A percentile compares a stretch with the other conserved stretches of the same genome.
phyloP scores from a whole-genome alignment of 2,329 filamentous ascomycete genomes.

The Sclerotinia trifoliorum region DNA sequence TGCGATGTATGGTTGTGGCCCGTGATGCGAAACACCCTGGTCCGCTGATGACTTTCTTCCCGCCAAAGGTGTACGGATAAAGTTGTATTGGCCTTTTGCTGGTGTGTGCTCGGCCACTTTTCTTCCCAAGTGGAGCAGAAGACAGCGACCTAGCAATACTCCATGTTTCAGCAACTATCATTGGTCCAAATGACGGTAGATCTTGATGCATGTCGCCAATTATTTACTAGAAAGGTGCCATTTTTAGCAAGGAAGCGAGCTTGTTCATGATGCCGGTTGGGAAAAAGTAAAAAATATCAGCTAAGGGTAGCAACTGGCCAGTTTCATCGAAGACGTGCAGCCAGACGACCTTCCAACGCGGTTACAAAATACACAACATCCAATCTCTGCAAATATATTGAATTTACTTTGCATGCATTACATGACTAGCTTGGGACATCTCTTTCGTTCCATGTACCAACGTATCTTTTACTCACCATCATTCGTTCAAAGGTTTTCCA shows the following conservation, averaged over 20 bases:
- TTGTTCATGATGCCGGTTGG: background rate
- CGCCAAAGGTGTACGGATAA: background rate
- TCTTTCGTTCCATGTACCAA: background rate
- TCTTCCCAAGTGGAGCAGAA: background rate
- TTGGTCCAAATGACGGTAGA: no score
- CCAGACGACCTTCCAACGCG: conserved; percentile 1
- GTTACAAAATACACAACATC: conserved; percentile 14
- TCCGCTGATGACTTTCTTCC: background rate
- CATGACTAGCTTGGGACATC: background rate
- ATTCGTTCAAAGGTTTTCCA: background rate
- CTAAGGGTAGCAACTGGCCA: conserved; percentile 1
- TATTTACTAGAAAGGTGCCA: background rate
- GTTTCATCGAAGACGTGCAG: conserved; percentile 5
- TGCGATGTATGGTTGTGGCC: background rate
- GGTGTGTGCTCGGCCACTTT: background rate
- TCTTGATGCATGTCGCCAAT: no score
- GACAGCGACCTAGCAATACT: no score
- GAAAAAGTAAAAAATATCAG: background rate
- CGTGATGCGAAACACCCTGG: background rate
- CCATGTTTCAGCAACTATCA: background rate
- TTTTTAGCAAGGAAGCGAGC: background rate
- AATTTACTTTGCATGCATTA: background rate
- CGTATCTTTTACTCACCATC: background rate
- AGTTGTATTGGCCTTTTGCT: no score
- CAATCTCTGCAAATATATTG: conserved; percentile 3